phyloP scores from a whole-genome alignment of 2,329 filamentous ascomycete genomes.

The Pyrenochaeta sp. region DNA sequence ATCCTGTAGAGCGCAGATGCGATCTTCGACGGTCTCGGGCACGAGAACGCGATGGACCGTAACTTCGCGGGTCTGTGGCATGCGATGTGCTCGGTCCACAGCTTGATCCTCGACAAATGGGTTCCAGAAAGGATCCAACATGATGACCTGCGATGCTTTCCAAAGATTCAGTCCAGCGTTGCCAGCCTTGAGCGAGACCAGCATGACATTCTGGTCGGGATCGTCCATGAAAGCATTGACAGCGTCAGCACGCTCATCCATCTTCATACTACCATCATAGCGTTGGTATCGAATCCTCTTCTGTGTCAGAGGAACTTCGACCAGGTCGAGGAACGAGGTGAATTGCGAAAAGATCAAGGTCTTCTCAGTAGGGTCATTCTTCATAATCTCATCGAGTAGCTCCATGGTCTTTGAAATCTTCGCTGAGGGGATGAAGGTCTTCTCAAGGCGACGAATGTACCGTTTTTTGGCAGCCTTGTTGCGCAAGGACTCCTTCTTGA shows the following conservation, averaged over 20 bases:
- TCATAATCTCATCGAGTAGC: conserved; percentile 63
- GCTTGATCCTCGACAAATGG: conserved; percentile 93
- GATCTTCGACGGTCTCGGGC: conserved; percentile 81
- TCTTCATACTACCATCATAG: conserved; percentile 79
- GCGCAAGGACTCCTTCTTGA: conserved; percentile 71
- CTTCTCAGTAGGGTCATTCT: conserved; percentile 68
- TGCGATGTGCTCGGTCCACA: conserved; percentile 86
- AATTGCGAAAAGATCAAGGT: conserved; percentile 85
- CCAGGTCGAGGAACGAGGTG: conserved; percentile 77
- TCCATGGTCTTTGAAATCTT: conserved; percentile 76
- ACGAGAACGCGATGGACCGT: conserved; percentile 82
- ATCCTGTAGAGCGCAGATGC: conserved; percentile 80
- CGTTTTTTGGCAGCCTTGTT: conserved; percentile 70
- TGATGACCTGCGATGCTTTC: conserved; percentile 82
- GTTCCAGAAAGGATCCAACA: conserved; percentile 95
- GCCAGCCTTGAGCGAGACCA: conserved; percentile 80
- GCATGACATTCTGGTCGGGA: conserved; percentile 69
- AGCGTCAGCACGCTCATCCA: conserved; percentile 69
- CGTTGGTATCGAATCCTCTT: conserved; percentile 67
- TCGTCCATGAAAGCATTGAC: conserved; percentile 72
- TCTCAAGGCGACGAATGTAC: conserved; percentile 73
- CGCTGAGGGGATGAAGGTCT: conserved; percentile 75
- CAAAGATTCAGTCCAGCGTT: conserved; percentile 88
- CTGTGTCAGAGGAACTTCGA: conserved; percentile 74
- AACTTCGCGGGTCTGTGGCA: conserved; percentile 78